phyloP scores from a whole-genome alignment of 345 rosid species.

The Eucalyptus leucophloia region DNA sequence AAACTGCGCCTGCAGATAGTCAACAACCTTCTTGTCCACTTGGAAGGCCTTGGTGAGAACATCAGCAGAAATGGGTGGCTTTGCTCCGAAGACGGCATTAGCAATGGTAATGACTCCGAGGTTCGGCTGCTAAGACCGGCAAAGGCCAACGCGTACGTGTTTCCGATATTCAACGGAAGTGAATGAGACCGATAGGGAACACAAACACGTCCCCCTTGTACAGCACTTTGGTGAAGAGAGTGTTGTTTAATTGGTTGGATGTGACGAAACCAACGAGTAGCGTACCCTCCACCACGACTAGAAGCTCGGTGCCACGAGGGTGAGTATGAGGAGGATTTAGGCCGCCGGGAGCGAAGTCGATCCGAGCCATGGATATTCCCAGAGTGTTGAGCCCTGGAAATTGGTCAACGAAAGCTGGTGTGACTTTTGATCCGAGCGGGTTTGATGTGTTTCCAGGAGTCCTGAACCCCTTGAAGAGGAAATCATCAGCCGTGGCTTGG shows the following conservation, averaged over 20 bases:
- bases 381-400: constrained; percentile 5
- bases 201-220: constrained; percentile 2
- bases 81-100: not conserved
- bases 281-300: not conserved
- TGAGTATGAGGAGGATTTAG: constrained; percentile 4
- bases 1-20: not conserved
- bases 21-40: not conserved
- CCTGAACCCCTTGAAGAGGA: not conserved
- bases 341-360: not conserved
- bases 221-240: constrained; percentile 2
- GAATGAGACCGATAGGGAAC: constrained; percentile 5
- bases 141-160: not conserved
- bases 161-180: constrained; percentile 5
- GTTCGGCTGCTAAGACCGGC: constrained; percentile 2
- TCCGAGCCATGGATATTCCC: not conserved
- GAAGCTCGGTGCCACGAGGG: constrained; percentile 1
- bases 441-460: not conserved
- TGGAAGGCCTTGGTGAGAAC: constrained; percentile 1
- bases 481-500: not conserved
- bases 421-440: constrained; percentile 1
- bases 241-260: constrained; percentile 1
- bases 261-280: constrained; percentile 3
- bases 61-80: not conserved
- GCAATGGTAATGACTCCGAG: constrained; percentile 1
- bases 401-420: not conserved